Percentiles rank a stretch among this genome's conserved stretches.
Conservation (phyloP, 2,329 filamentous ascomycete genomes). For the Fusarium xyrophilum region DNA sequence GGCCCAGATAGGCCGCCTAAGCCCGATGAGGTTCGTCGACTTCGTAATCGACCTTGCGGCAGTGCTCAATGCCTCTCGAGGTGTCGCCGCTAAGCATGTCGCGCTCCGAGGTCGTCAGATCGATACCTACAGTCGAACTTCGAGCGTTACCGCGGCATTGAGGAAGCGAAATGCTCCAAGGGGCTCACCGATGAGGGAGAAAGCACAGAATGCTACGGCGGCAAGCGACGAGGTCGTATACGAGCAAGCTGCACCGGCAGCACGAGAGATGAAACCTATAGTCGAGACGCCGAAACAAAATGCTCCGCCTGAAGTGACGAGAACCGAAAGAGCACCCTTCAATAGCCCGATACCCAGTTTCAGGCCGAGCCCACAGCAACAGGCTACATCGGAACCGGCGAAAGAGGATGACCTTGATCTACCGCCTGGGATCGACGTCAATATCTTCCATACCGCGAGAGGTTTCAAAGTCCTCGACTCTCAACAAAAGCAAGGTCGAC, state of each 20-base stretch:
- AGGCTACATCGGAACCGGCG: conserved; percentile 2
- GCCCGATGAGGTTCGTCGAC: conserved; percentile 66
- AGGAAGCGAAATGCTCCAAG: conserved; percentile 37
- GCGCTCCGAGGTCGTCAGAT: conserved; percentile 63
- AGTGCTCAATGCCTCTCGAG: conserved; percentile 72
- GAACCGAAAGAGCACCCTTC: conserved; percentile 8
- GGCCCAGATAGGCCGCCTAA: conserved; percentile 35
- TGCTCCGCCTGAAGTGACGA: conserved; percentile 2
- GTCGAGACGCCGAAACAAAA: conserved; percentile 13
- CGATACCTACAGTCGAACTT: conserved; percentile 57
- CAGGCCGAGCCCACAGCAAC: conserved; percentile 10
- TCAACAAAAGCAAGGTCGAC: conserved; percentile 40
- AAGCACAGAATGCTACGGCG: neutral
- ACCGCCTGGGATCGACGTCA: conserved; percentile 53
- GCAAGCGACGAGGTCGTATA: conserved; percentile 7
- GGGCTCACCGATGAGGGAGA: conserved; percentile 1
- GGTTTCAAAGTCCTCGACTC: conserved; percentile 55
- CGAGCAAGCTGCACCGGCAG: conserved; percentile 21
- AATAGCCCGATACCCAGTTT: conserved; percentile 13
- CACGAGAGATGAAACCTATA: conserved; percentile 10
- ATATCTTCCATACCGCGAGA: conserved; percentile 56
- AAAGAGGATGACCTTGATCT: conserved; percentile 44
- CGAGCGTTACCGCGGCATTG: conserved; percentile 51
- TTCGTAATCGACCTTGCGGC: conserved; percentile 73
- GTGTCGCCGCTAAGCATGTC: conserved; percentile 69